Conservation (phyloP, 2,329 filamentous ascomycete species). For the Colletotrichum spinosum region DNA sequence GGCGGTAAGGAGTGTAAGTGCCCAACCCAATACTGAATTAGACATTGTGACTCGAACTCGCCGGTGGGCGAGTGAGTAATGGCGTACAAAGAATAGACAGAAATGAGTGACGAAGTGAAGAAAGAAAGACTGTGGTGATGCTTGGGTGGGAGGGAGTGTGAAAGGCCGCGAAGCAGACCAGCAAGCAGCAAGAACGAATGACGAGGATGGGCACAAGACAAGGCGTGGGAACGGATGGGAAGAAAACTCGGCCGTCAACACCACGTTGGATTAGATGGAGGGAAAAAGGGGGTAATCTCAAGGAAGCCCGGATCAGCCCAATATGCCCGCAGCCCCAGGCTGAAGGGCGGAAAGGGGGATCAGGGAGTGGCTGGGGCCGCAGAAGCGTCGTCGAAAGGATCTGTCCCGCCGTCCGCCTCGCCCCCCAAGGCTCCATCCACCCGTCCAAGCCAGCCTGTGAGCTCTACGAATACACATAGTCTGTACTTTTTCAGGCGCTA, state of each 20-base stretch:
- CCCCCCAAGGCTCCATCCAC: slow-evolving; percentile 33
- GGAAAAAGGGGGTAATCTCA: slow-evolving; percentile 36
- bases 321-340: slow-evolving; percentile 31
- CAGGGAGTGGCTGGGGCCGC: slow-evolving; percentile 35
- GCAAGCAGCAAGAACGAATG: slow-evolving; percentile 38
- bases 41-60: slow-evolving; percentile 37
- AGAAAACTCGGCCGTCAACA: slow-evolving; percentile 37
- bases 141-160: slow-evolving; percentile 26
- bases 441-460: slow-evolving; percentile 1
- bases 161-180: slow-evolving; percentile 37
- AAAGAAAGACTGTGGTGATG: slow-evolving; percentile 33
- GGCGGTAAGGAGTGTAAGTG: slow-evolving; percentile 35
- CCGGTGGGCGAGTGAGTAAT: slow-evolving; percentile 35
- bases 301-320: slow-evolving; percentile 34
- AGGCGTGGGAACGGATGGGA: slow-evolving; percentile 35
- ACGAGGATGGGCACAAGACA: slow-evolving; percentile 31
- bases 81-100: slow-evolving; percentile 32
- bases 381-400: slow-evolving; percentile 33
- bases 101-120: slow-evolving; percentile 37
- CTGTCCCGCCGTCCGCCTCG: slow-evolving; percentile 32
- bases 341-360: slow-evolving; percentile 36
- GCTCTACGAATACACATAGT: not conserved
- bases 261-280: slow-evolving; percentile 26
- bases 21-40: slow-evolving; percentile 37
- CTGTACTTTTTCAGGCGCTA: no score